Base-by-base conservation (phyloP, 768 basidiomycete species). In the Phanerodontia chrysosporium region DNA sequence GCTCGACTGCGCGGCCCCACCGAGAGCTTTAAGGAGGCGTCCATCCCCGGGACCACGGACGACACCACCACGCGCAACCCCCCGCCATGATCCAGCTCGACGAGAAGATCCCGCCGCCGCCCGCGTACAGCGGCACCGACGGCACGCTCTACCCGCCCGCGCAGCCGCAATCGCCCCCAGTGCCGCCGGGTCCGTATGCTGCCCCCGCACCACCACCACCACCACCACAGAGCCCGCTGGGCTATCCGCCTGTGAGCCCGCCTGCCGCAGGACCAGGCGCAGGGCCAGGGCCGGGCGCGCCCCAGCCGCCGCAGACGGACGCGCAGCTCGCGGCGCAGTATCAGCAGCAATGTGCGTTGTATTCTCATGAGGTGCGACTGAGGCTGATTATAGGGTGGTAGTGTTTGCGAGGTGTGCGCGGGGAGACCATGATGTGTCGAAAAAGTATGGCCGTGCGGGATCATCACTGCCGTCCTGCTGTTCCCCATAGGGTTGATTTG, bases 401-500 rank as follows among this genome's bases (percentile, higher is more conserved):
- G 66, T 67, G 54, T 58, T 62, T 51, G 66, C 66, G 18, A 54
- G 58, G 42, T 72, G 71, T 57, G 71, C 71, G 21, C 61, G 65
- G 36, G 71, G 71, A 27, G 61, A 71, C 21, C 71, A 72, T 42
- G 69, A 71, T 28, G 57, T 62, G 12, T 51, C 55, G n/a, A 67
- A 55, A 18, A 67, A 64, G 32, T 65, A 70, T 49, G 71, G 21
- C 46, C 65, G 21, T 66, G 66, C 42, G 71, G 71, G 9, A 71
- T 72, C 58, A 66, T 72, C 49, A 63, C 58, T 30, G 67, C 70
- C 3, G 62, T 72, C 22, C 35, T 71, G 6, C 51, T 65, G 2
- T 72, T 72, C 55, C 71, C 71, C 0, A 60, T 69, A 9, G 68
- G 68, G 18, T 46, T 69, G 48, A 64, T 69, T n/a, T 67, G 64